A percentile compares a stretch with the other conserved stretches of the same genome.
Evolutionary conservation across 2,329 filamentous ascomycete genomes (phyloP).

Genomic region (Ascochyta pisi): DNA sequence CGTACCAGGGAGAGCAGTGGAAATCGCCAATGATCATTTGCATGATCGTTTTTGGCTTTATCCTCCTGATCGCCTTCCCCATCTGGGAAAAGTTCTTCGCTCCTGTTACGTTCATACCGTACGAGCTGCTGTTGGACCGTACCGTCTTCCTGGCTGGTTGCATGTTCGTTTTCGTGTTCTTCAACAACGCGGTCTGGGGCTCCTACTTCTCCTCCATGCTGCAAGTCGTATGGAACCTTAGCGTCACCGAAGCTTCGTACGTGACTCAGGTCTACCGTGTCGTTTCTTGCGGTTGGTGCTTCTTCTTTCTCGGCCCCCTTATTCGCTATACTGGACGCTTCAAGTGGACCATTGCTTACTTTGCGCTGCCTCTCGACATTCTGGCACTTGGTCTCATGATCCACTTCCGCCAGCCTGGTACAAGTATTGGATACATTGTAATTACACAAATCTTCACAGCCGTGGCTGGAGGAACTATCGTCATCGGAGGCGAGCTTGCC

Average conservation of each 20-base stretch:
- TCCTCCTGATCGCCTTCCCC: constrained; percentile 43
- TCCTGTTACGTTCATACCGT: constrained; percentile 50
- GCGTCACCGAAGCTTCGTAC: constrained; percentile 41
- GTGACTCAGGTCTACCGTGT: constrained; percentile 45
- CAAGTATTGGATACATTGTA: constrained; percentile 35
- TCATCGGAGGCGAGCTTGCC: constrained; percentile 29
- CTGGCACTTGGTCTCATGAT: constrained; percentile 37
- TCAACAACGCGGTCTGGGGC: constrained; percentile 41
- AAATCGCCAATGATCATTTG: constrained; percentile 43
- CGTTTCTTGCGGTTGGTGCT: constrained; percentile 28
- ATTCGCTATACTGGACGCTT: constrained; percentile 27
- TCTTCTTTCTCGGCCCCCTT: constrained; percentile 24
- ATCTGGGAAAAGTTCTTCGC: constrained; percentile 49
- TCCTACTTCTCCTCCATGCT: constrained; percentile 49
- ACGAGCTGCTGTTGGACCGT: constrained; percentile 54
- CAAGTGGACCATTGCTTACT: constrained; percentile 26
- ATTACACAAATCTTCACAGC: constrained; percentile 40
- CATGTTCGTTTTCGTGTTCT: constrained; percentile 47
- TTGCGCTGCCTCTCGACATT: constrained; percentile 29
- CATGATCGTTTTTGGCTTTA: constrained; percentile 46
- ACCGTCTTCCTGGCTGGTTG: constrained; percentile 60
- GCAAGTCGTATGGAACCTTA: constrained; percentile 46
- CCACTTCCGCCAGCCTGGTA: constrained; percentile 33
- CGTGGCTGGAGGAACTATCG: constrained; percentile 30
- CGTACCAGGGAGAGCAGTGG: constrained; percentile 41